Evolutionary conservation across 345 rosid genomes (phyloP), one percentile per base, ranked within the genome.

Genomic region (Corchorus olitorius): DNA sequence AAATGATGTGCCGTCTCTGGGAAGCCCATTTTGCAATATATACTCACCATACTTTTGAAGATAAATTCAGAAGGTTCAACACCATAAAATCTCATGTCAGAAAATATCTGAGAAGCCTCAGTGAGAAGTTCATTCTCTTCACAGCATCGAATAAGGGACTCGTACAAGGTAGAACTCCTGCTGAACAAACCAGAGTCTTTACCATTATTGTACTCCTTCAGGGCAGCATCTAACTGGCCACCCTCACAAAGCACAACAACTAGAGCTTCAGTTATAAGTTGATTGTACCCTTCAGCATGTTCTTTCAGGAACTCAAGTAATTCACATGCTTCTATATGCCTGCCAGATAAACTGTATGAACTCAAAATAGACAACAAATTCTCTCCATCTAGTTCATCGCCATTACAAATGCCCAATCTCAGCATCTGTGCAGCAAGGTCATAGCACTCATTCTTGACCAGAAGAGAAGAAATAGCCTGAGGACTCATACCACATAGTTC

Each of bases 1-100:
- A 93, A 69, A 81, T 85, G 80, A 81, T 91, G 89, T 17, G 99
- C 97, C 41, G 95, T 88, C 85, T 95, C 99, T 0, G 99, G 98
- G 75, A 93, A 93, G 60, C 85, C 93, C 86, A 92, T 82, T 83
- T 89, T 88, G 74, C 97, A 90, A 74, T 88, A 93, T 63, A 88
- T 54, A 56, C 34, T 79, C 45, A 84, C 88, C 96, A 95, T 93
- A 71, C 78, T 81, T 78, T 72, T 78, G 75, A 70, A 84, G 41
- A 92, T 83, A 77, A 69, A 77, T 74, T 87, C 90, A 55, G 93
- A 87, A 72, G 87, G 84, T 79, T 85, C 91, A 16, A 86, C 77
- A 70, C 89, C 84, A 73, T 80, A 87, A 76, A 90, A 86, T 83
- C 89, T 90, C 93, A 93, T 83, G 82, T 95, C 99, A 63, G 89